Conservation (phyloP, 2,329 filamentous ascomycete species). For the Xylariaceae sp. region DNA sequence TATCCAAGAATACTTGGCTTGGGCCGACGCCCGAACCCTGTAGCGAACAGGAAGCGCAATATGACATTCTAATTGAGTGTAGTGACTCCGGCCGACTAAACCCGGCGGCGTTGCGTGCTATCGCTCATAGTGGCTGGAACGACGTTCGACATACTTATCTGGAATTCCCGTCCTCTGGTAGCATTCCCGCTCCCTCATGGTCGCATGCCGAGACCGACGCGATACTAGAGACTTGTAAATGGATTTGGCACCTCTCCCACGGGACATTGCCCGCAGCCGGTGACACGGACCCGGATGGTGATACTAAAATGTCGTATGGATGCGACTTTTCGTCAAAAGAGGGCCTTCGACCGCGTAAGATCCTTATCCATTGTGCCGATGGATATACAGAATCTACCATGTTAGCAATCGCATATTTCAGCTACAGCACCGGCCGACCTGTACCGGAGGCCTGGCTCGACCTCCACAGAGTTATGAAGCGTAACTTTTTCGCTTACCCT, state of each 20-base stretch:
- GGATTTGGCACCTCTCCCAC: constrained; percentile 81
- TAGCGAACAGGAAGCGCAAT: constrained; percentile 54
- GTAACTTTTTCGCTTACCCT: constrained; percentile 95
- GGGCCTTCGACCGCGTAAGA: constrained; percentile 51
- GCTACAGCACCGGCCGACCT: constrained; percentile 78
- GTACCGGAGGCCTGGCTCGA: constrained; percentile 82
- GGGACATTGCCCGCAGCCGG: constrained; percentile 43
- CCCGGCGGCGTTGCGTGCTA: constrained; percentile 56
- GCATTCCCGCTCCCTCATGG: constrained; percentile 78
- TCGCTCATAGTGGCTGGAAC: constrained; percentile 52
- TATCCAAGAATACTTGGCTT: constrained; percentile 83
- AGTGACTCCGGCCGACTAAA: constrained; percentile 78
- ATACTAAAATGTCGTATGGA: constrained; percentile 39
- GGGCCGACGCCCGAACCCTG: constrained; percentile 75
- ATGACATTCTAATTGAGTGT: constrained; percentile 83
- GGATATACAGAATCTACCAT: constrained; percentile 94
- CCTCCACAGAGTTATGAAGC: constrained; percentile 71
- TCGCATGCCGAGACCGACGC: constrained; percentile 77
- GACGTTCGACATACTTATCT: constrained; percentile 42
- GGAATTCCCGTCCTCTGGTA: constrained; percentile 93
- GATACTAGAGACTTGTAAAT: constrained; percentile 79
- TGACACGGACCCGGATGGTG: constrained; percentile 36
- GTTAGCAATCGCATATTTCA: constrained; percentile 84
- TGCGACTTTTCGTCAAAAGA: constrained; percentile 31
- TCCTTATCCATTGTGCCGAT: constrained; percentile 89